These are phyloP conservation scores for Acorus gramineus DNA, from an alignment of 106 monocot species.

Conservation along the genomic window DNA sequence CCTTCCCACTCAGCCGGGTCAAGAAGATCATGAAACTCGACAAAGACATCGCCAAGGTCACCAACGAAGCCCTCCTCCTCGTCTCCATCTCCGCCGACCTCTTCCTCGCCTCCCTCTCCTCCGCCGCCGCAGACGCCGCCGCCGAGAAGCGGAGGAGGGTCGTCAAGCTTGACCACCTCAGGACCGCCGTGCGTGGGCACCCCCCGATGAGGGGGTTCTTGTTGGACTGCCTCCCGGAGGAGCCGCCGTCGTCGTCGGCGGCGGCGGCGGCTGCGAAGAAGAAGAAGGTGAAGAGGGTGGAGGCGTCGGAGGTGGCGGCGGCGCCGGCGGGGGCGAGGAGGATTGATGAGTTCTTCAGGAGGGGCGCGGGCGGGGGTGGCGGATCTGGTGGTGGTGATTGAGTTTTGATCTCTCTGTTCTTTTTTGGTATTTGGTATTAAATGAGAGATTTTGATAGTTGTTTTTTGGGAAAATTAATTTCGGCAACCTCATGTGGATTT, in stretches of 20 bases:
- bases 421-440: too few species aligned
- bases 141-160: constrained; percentile 28
- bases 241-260: background rate
- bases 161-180: constrained; percentile 46
- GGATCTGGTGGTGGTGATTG: too few species aligned
- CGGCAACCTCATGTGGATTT: too few species aligned
- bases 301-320: background rate
- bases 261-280: background rate
- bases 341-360: constrained; percentile 63
- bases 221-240: constrained; percentile 51
- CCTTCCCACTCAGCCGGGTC: constrained; percentile 59
- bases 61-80: constrained; percentile 54
- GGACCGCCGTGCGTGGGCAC: constrained; percentile 50
- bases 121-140: constrained; percentile 31
- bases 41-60: constrained; percentile 70
- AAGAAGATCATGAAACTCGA: constrained; percentile 86
- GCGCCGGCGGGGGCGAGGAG: constrained; percentile 41
- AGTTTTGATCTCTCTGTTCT: too few species aligned
- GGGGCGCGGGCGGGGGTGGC: too few species aligned
- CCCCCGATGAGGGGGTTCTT: constrained; percentile 68
- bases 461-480: too few species aligned
- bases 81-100: constrained; percentile 68
- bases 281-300: background rate
- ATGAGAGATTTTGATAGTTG: too few species aligned
- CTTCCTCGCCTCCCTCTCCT: constrained; percentile 54